Conservation (phyloP, 2,329 filamentous ascomycete genomes). For the Colletotrichum paranaense region DNA sequence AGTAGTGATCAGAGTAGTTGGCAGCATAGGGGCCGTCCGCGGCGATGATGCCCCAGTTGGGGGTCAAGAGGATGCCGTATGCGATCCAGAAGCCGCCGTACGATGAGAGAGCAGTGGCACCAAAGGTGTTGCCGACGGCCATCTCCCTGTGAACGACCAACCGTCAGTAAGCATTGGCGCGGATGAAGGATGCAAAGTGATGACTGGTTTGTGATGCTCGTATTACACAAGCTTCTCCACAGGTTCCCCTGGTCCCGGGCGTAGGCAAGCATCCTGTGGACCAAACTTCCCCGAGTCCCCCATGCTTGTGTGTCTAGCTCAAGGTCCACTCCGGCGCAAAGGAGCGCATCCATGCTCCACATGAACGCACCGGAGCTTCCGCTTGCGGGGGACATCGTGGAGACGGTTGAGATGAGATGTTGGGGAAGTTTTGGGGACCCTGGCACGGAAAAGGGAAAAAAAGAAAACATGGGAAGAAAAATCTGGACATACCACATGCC, state of each 20-base stretch:
- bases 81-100: constrained; percentile 88
- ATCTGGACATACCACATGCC: constrained; percentile 81
- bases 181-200: background rate
- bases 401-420: constrained; percentile 33
- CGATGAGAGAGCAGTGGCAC: constrained; percentile 83
- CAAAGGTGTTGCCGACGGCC: constrained; percentile 88
- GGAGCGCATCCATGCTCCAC: constrained; percentile 19
- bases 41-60: constrained; percentile 68
- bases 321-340: constrained; percentile 27
- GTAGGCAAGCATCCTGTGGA: constrained; percentile 13
- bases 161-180: constrained; percentile 27
- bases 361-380: constrained; percentile 12
- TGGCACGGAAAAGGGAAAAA: background rate
- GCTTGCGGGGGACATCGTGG: constrained; percentile 31
- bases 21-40: constrained; percentile 57
- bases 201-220: constrained; percentile 2
- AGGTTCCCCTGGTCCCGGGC: background rate
- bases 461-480: background rate
- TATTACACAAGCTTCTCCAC: constrained; percentile 16
- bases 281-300: background rate
- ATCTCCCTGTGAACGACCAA: constrained; percentile 72
- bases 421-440: constrained; percentile 19
- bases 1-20: constrained; percentile 59
- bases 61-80: constrained; percentile 79
- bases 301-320: background rate